Evolutionary conservation across 2,329 filamentous ascomycete genomes (phyloP).

Genomic region (Ceratocystis colombiana): DNA sequence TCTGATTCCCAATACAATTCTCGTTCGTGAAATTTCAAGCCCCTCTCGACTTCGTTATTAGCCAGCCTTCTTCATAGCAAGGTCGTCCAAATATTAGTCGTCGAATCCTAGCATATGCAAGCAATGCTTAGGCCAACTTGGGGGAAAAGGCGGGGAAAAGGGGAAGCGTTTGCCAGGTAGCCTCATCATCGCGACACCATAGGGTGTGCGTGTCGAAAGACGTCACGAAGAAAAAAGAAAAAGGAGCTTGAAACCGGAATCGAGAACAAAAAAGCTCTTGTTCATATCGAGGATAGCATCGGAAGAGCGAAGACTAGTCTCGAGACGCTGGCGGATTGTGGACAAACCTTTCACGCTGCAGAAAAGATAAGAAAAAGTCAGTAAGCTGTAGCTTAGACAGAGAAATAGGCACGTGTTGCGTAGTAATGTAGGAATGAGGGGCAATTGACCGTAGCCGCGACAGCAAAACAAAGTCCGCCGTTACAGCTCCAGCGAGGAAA

Average conservation of each 20-base stretch:
- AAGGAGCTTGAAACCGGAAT: not conserved
- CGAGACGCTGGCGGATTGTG: not conserved
- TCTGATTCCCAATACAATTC: not conserved
- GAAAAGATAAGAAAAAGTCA: constrained; percentile 6
- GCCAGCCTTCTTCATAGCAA: not conserved
- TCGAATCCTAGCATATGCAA: not conserved
- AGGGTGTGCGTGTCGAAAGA: not conserved
- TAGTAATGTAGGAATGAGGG: constrained; percentile 17
- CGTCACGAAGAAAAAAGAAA: constrained; percentile 1
- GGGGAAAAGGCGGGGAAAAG: constrained; percentile 20
- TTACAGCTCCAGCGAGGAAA: not conserved
- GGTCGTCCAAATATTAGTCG: not conserved
- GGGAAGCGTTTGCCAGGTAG: constrained; percentile 16
- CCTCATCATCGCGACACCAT: constrained; percentile 18
- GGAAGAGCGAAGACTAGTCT: not conserved
- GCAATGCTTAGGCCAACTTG: not conserved
- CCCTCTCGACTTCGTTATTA: not conserved
- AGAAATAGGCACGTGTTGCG: constrained; percentile 11
- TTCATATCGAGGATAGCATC: constrained; percentile 15
- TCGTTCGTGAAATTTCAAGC: not conserved
- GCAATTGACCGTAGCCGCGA: not conserved
- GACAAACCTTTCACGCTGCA: constrained; percentile 26
- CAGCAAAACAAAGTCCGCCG: not conserved
- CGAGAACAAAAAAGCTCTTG: constrained; percentile 7
- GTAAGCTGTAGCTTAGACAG: constrained; percentile 12